Conservation (phyloP, 2,329 filamentous ascomycete genomes). For the Talaromyces sp. region DNA sequence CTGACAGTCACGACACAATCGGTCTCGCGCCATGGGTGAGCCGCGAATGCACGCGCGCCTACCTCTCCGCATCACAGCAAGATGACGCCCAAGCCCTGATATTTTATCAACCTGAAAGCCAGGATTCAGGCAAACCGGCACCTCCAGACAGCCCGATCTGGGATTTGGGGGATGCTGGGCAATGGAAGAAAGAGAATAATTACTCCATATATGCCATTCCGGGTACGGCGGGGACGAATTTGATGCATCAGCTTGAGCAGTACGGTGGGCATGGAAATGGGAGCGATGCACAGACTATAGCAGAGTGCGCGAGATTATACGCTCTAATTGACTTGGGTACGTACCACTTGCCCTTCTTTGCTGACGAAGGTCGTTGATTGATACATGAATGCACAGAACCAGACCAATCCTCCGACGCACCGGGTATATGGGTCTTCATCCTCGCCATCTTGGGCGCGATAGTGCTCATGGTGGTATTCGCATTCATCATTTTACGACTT, state of each 20-base stretch:
- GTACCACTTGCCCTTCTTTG: slow-evolving; percentile 49
- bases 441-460: slow-evolving; percentile 79
- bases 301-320: slow-evolving; percentile 42
- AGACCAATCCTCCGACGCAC: slow-evolving; percentile 45
- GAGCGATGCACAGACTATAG: not conserved
- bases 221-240: slow-evolving; percentile 59
- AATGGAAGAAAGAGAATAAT: slow-evolving; percentile 68
- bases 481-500: slow-evolving; percentile 71
- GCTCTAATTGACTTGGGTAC: slow-evolving; percentile 48
- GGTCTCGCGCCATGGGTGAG: slow-evolving; percentile 85
- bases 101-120: slow-evolving; percentile 51
- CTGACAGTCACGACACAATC: slow-evolving; percentile 68
- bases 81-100: slow-evolving; percentile 59
- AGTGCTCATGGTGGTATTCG: slow-evolving; percentile 62
- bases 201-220: slow-evolving; percentile 84
- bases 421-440: slow-evolving; percentile 77
- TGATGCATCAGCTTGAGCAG: slow-evolving; percentile 68
- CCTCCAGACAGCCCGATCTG: slow-evolving; percentile 62
- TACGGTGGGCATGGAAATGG: slow-evolving; percentile 48
- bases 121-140: slow-evolving; percentile 59
- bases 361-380: not conserved
- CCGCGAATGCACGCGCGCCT: slow-evolving; percentile 67
- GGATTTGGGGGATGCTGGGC: slow-evolving; percentile 64
- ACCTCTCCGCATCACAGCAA: slow-evolving; percentile 61
- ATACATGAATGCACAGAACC: slow-evolving; percentile 25